These are phyloP conservation scores for Trifolium pratense DNA, from an alignment of 306 rosid genomes.

Conservation along the genomic window DNA sequence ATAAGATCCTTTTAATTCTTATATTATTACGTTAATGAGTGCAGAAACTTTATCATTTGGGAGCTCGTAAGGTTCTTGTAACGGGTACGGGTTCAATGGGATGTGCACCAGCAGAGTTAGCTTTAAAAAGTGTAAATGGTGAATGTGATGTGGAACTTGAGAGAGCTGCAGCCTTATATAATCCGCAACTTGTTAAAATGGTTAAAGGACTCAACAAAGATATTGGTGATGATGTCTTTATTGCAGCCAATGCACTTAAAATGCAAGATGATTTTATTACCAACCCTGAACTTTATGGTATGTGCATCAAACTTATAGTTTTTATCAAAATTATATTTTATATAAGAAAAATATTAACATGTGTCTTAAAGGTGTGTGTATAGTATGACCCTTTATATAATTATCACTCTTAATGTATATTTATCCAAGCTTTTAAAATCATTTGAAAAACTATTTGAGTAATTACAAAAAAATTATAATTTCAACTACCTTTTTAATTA, in stretches of 20 bases:
- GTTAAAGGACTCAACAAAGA: slow-evolving; percentile 52
- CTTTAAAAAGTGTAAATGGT: slow-evolving; percentile 56
- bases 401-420: too few species aligned
- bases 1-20: too few species aligned
- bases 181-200: slow-evolving; percentile 69
- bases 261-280: slow-evolving; percentile 69
- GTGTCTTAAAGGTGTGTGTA: too few species aligned
- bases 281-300: slow-evolving; percentile 69
- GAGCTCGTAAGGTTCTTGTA: slow-evolving; percentile 71
- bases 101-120: slow-evolving; percentile 80
- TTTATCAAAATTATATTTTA: background rate
- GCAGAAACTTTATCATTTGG: slow-evolving; percentile 73
- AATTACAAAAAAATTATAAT: too few species aligned
- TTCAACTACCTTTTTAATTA: too few species aligned
- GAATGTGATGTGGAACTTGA: slow-evolving; percentile 66
- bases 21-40: too few species aligned
- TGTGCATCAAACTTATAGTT: background rate
- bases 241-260: slow-evolving; percentile 60
- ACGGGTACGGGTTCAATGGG: slow-evolving; percentile 83
- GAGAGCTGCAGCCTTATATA: slow-evolving; percentile 64
- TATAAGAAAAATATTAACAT: background rate
- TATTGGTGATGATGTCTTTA: slow-evolving; percentile 54
- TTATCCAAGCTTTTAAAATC: too few species aligned
- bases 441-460: too few species aligned
- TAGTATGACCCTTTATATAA: background rate